phyloP scores from a whole-genome alignment of 202 grass and related monocot species.

The Saccharum hybrid region DNA sequence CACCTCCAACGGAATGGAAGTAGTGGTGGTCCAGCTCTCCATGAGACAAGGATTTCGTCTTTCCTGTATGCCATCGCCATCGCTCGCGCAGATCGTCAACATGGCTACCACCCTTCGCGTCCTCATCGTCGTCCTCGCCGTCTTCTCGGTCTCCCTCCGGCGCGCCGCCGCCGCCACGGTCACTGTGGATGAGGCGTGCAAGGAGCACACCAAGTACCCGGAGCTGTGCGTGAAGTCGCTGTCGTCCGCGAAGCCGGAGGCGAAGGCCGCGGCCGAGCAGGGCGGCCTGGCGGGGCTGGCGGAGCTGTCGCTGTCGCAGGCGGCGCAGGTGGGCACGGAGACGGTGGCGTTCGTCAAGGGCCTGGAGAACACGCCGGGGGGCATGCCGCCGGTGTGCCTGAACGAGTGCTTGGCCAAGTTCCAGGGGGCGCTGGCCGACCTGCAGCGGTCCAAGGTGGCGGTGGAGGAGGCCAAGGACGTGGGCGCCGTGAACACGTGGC shows the following conservation, averaged over 20 bases:
- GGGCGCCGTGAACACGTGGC: conserved; percentile 36
- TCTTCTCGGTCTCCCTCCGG: conserved; percentile 9
- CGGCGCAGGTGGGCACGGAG: conserved; percentile 32
- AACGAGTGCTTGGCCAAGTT: conserved; percentile 56
- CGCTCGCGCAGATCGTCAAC: not conserved
- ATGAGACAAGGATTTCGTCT: conserved; percentile 7
- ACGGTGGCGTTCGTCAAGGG: conserved; percentile 40
- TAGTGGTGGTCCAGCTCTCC: not conserved
- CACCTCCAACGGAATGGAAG: not conserved
- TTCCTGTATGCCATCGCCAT: not conserved
- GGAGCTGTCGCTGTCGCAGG: conserved; percentile 44
- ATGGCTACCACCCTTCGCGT: conserved; percentile 20
- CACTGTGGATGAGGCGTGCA: conserved; percentile 46
- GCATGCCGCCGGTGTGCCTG: conserved; percentile 49
- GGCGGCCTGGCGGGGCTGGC: conserved; percentile 33
- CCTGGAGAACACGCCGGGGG: conserved; percentile 25
- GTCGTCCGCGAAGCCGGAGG: conserved; percentile 32
- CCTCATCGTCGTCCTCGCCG: conserved; percentile 11
- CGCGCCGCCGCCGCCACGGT: not conserved
- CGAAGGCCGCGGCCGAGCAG: not conserved
- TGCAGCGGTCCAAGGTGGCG: conserved; percentile 51
- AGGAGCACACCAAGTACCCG: conserved; percentile 38
- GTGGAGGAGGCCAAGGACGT: conserved; percentile 36
- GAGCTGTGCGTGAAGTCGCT: conserved; percentile 30
- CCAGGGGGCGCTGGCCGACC: conserved; percentile 52